phyloP scores from a whole-genome alignment of 495 filamentous ascomycete genomes.

The Aspergillus sclerotiicarbonarius region DNA sequence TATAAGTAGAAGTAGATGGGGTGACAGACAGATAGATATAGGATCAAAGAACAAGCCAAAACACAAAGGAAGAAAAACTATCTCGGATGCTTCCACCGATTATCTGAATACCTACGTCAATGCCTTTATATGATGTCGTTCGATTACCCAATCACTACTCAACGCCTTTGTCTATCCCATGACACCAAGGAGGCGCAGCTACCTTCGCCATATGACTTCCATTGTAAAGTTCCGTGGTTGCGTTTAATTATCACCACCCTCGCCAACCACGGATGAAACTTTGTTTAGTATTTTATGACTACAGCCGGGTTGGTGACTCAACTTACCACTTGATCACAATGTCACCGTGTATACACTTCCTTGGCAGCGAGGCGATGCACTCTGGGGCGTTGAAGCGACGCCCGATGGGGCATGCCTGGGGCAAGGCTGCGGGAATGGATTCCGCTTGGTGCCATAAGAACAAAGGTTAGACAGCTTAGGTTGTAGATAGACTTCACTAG shows the following conservation, averaged over 20 bases:
- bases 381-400: not conserved
- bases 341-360: no score
- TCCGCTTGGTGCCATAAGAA: no score
- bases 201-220: not conserved
- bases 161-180: not conserved
- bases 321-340: not conserved
- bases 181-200: not conserved
- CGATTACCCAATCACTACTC: not conserved
- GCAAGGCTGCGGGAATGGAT: no score
- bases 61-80: no score
- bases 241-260: no score
- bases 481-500: no score
- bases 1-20: no score
- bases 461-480: no score
- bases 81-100: no score
- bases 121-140: not conserved
- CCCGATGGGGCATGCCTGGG: not conserved
- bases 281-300: not conserved
- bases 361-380: not conserved
- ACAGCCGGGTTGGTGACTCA: not conserved
- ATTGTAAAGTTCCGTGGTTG: not conserved
- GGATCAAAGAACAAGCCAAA: no score
- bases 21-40: no score
- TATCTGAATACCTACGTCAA: not conserved
- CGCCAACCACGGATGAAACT: not conserved